phyloP scores from a whole-genome alignment of 768 basidiomycete genomes.

The Cystoderma amianthinum region DNA sequence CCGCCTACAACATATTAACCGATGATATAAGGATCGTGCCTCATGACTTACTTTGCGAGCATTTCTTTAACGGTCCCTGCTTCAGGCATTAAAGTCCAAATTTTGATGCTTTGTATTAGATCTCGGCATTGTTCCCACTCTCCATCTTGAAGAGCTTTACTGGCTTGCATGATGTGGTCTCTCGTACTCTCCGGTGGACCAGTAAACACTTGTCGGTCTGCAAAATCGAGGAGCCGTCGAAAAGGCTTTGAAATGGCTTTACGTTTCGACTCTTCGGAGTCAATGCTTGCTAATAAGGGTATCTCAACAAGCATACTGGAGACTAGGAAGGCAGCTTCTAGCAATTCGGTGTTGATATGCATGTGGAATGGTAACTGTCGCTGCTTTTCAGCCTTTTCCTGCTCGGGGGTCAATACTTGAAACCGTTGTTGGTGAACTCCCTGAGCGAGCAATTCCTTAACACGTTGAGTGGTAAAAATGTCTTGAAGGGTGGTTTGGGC shows the following conservation, averaged over 20 bases:
- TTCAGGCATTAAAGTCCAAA: slow-evolving; percentile 96
- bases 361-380: slow-evolving; percentile 98
- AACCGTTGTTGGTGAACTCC: slow-evolving; percentile 92
- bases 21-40: slow-evolving; percentile 2
- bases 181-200: slow-evolving; percentile 98
- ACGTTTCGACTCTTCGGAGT: slow-evolving; percentile 89
- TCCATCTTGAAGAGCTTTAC: slow-evolving; percentile 91
- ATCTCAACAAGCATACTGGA: slow-evolving; percentile 99
- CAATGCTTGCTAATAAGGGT: slow-evolving; percentile 88
- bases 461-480: slow-evolving; percentile 93
- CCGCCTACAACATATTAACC: slow-evolving; percentile 45
- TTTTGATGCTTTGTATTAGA: slow-evolving; percentile 92
- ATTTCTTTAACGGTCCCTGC: slow-evolving; percentile 85
- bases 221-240: slow-evolving; percentile 90
- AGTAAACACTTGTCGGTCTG: slow-evolving; percentile 95
- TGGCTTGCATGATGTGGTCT: slow-evolving; percentile 99
- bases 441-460: slow-evolving; percentile 96
- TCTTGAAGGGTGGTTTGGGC: slow-evolving; percentile 89
- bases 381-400: slow-evolving; percentile 94
- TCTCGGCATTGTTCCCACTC: slow-evolving; percentile 97
- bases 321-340: slow-evolving; percentile 96
- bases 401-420: slow-evolving; percentile 84
- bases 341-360: slow-evolving; percentile 97
- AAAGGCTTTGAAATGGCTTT: slow-evolving; percentile 96
- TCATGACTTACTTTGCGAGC: slow-evolving; percentile 70